Evolutionary conservation across 768 basidiomycete genomes (phyloP).

Genomic region (Pholiota molesta): DNA sequence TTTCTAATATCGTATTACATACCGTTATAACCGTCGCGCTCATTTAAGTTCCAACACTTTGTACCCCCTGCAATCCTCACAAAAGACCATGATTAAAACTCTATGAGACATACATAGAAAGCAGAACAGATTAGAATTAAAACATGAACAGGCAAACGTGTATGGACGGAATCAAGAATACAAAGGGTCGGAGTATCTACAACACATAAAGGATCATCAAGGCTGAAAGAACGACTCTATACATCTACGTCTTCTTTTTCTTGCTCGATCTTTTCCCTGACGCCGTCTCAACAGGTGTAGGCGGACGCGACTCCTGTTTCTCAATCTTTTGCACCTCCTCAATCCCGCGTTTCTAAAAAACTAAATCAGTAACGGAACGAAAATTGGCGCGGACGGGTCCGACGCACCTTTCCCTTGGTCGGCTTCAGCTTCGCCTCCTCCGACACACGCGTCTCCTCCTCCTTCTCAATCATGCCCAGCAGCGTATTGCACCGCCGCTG

Average conservation of each 20-base stretch:
- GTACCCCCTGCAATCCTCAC: background rate
- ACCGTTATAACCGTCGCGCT: background rate
- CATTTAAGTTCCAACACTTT: background rate
- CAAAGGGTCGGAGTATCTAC: background rate
- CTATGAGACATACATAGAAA: too few species aligned
- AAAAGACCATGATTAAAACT: background rate
- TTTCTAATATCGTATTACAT: background rate
- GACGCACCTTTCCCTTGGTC: slow-evolving; percentile 64
- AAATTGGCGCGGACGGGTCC: background rate
- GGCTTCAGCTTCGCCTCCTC: slow-evolving; percentile 70
- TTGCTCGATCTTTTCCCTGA: slow-evolving; percentile 63
- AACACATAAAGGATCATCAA: background rate
- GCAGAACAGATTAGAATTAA: background rate
- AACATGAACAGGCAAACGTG: background rate
- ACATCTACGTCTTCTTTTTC: slow-evolving; percentile 60
- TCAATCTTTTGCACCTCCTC: slow-evolving; percentile 61
- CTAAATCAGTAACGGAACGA: slow-evolving; percentile 6
- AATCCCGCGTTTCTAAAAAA: slow-evolving; percentile 67
- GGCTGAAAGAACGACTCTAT: background rate
- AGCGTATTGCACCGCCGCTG: slow-evolving; percentile 87
- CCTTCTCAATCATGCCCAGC: slow-evolving; percentile 90
- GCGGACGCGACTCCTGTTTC: slow-evolving; percentile 60
- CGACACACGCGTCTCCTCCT: slow-evolving; percentile 69
- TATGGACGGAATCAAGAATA: background rate
- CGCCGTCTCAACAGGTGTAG: slow-evolving; percentile 55